Evolutionary conservation across 768 basidiomycete species (phyloP).

Genomic region (Lenzites betulinus): DNA sequence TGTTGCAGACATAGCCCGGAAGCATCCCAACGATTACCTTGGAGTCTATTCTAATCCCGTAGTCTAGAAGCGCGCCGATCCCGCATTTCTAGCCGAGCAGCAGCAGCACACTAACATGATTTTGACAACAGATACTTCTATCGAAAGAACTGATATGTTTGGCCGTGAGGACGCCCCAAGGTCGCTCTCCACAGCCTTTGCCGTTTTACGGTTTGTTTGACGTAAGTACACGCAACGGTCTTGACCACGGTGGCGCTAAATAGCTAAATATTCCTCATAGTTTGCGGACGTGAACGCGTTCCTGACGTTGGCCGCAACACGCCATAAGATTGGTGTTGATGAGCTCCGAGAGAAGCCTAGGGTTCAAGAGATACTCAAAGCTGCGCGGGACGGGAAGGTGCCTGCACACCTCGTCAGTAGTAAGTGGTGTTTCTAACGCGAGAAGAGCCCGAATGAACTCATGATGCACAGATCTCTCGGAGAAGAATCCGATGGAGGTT

Average conservation of each 20-base stretch:
- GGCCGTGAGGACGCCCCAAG: slow-evolving; percentile 48
- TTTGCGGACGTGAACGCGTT: slow-evolving; percentile 90
- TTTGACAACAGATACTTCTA: slow-evolving; percentile 52
- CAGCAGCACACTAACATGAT: not conserved
- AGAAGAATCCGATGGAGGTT: slow-evolving; percentile 77
- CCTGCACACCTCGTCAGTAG: slow-evolving; percentile 79
- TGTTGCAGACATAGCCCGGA: no score
- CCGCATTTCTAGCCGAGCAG: no score
- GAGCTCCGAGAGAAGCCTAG: slow-evolving; percentile 60
- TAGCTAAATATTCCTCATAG: slow-evolving; percentile 36
- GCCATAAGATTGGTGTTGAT: slow-evolving; percentile 66
- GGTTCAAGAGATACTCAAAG: slow-evolving; percentile 67
- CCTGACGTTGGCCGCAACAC: slow-evolving; percentile 77
- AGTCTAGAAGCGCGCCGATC: no score
- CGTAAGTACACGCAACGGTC: slow-evolving; percentile 44
- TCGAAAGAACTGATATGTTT: slow-evolving; percentile 66
- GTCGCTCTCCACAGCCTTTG: slow-evolving; percentile 24
- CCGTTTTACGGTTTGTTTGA: slow-evolving; percentile 69
- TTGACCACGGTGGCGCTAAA: no score
- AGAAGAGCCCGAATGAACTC: slow-evolving; percentile 4
- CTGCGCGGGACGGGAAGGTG: slow-evolving; percentile 73
- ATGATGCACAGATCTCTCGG: slow-evolving; percentile 65
- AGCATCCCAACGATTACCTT: no score
- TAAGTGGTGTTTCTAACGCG: slow-evolving; percentile 37
- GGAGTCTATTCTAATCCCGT: no score